A percentile compares a stretch with the other conserved stretches of the same genome.
These are phyloP conservation scores for Plantago ovata DNA, from an alignment of 257 asterid genomes.

Conservation along the genomic window DNA sequence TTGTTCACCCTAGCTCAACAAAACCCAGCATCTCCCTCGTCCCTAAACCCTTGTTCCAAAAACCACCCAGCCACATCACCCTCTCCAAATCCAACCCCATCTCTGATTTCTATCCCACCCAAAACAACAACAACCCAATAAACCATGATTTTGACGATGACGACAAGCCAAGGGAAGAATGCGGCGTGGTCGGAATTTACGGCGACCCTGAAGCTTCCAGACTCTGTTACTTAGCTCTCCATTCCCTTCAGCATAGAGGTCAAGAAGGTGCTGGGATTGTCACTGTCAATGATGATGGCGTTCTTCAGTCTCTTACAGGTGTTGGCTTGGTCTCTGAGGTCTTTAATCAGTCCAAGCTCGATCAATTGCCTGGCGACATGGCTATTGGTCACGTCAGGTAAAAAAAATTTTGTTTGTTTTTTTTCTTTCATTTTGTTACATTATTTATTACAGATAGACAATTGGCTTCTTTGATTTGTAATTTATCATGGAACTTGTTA, in stretches of 20 bases:
- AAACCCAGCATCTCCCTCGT: conserved; percentile 11
- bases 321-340: conserved; percentile 88
- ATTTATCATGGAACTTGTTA: no score
- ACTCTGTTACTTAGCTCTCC: conserved; percentile 73
- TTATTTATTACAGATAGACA: no score
- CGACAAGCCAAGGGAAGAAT: conserved; percentile 85
- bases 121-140: background rate
- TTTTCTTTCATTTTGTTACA: no score
- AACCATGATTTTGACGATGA: conserved; percentile 24
- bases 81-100: conserved; percentile 51
- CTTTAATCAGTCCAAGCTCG: conserved; percentile 65
- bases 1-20: background rate
- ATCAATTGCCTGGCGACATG: conserved; percentile 64
- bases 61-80: conserved; percentile 30
- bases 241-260: conserved; percentile 94
- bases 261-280: conserved; percentile 97
- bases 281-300: conserved; percentile 55
- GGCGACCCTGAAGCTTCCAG: conserved; percentile 95
- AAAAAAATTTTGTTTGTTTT: no score
- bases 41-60: conserved; percentile 24
- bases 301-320: conserved; percentile 74
- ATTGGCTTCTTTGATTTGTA: no score
- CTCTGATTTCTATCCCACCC: conserved; percentile 32
- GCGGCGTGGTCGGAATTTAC: conserved; percentile 90
- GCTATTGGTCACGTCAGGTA: conserved; percentile 65